phyloP scores from a whole-genome alignment of 352 stramenopile genomes.

The Pythium oligandrum region DNA sequence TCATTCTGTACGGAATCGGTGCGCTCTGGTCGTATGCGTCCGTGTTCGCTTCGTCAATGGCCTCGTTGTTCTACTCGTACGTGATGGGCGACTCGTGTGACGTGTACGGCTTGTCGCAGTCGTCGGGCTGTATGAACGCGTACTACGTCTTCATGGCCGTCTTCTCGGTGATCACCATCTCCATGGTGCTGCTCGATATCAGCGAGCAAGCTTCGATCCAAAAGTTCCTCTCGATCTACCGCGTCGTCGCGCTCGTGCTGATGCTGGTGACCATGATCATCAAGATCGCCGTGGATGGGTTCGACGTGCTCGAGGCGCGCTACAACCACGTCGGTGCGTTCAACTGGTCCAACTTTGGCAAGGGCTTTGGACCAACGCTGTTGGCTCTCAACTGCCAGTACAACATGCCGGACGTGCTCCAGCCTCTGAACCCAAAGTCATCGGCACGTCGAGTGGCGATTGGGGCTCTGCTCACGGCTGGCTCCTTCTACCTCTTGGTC shows the following conservation, averaged over 20 bases:
- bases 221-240: conserved; percentile 79
- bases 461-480: conserved; percentile 52
- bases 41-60: conserved; percentile 82
- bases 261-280: conserved; percentile 77
- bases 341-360: conserved; percentile 81
- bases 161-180: conserved; percentile 70
- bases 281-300: conserved; percentile 63
- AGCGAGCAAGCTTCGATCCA: conserved; percentile 78
- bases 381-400: conserved; percentile 87
- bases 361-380: conserved; percentile 73
- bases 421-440: conserved; percentile 71
- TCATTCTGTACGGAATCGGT: conserved; percentile 71
- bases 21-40: conserved; percentile 82
- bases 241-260: conserved; percentile 67
- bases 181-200: conserved; percentile 82
- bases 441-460: conserved; percentile 62
- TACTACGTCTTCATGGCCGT: conserved; percentile 79
- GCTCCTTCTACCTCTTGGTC: conserved; percentile 68
- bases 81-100: conserved; percentile 58
- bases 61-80: conserved; percentile 76
- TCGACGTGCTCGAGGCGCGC: conserved; percentile 29
- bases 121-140: conserved; percentile 43
- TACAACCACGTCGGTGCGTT: conserved; percentile 45
- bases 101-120: conserved; percentile 47
- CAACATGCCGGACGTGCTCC: conserved; percentile 81